Percentiles rank a stretch among this genome's conserved stretches.
phyloP scores from a whole-genome alignment of 169 alveolate species.

The Plasmodium gallinaceum region DNA sequence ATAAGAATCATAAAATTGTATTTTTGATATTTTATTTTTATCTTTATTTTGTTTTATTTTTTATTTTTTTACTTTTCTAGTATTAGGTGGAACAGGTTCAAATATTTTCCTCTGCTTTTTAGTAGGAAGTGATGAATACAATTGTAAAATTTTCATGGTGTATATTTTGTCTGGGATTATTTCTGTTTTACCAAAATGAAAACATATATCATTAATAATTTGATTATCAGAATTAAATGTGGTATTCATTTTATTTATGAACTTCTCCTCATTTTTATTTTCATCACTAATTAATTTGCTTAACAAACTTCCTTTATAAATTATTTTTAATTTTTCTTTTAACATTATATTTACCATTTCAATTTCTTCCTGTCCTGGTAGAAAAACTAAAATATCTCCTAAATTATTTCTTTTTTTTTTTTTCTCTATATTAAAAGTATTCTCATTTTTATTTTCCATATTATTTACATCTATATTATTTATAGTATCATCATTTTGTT shows the following conservation, averaged over 20 bases:
- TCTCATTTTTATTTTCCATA: background rate
- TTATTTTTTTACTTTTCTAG: constrained; percentile 37
- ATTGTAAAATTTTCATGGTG: constrained; percentile 70
- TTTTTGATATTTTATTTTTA: no score
- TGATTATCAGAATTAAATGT: constrained; percentile 9
- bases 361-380: constrained; percentile 97
- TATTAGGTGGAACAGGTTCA: constrained; percentile 84
- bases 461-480: background rate
- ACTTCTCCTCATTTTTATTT: constrained; percentile 54
- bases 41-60: background rate
- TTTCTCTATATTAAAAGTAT: background rate
- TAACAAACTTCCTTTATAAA: constrained; percentile 76
- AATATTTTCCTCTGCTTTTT: constrained; percentile 89
- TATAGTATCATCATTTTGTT: background rate
- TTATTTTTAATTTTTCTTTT: constrained; percentile 81
- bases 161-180: constrained; percentile 71
- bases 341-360: constrained; percentile 85
- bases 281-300: constrained; percentile 53
- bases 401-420: background rate
- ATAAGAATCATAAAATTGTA: background rate
- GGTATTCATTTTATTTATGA: constrained; percentile 12
- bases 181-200: constrained; percentile 74
- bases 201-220: constrained; percentile 35
- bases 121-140: constrained; percentile 89
- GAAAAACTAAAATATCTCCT: constrained; percentile 95